Conservation (phyloP, 164 flowering plant species). For the Paratinospora sagittata region DNA sequence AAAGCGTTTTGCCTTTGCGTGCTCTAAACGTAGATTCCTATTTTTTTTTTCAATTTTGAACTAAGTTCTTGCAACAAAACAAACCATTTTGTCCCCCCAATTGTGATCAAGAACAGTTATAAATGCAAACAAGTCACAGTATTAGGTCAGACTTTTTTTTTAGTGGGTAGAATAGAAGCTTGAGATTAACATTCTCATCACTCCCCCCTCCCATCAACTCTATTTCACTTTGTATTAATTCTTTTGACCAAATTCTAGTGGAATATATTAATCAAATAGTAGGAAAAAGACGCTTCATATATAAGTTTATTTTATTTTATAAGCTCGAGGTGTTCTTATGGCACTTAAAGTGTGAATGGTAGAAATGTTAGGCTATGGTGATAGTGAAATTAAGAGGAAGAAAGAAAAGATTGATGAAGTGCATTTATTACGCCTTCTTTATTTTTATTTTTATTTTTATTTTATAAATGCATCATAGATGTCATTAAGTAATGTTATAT, state of each 20-base stretch:
- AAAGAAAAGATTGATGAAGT: too few relatives aligned
- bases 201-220: neutral
- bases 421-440: too few relatives aligned
- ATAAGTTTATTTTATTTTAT: too few relatives aligned
- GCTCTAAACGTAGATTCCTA: neutral
- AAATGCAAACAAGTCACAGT: neutral
- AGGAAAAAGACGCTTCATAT: too few relatives aligned
- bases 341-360: too few relatives aligned
- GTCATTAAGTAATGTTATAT: too few relatives aligned
- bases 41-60: neutral
- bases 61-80: neutral
- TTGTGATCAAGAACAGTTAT: neutral
- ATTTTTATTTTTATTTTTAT: too few relatives aligned
- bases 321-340: too few relatives aligned
- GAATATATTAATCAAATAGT: neutral
- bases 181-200: neutral
- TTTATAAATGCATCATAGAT: too few relatives aligned
- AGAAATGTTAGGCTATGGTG: too few relatives aligned
- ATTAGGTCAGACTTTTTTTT: neutral
- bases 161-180: neutral
- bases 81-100: neutral
- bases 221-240: neutral
- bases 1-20: neutral
- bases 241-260: neutral
- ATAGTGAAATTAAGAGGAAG: too few relatives aligned